Evolutionary conservation across 2,329 filamentous ascomycete genomes (phyloP).

Genomic region (Neurospora sp.): DNA sequence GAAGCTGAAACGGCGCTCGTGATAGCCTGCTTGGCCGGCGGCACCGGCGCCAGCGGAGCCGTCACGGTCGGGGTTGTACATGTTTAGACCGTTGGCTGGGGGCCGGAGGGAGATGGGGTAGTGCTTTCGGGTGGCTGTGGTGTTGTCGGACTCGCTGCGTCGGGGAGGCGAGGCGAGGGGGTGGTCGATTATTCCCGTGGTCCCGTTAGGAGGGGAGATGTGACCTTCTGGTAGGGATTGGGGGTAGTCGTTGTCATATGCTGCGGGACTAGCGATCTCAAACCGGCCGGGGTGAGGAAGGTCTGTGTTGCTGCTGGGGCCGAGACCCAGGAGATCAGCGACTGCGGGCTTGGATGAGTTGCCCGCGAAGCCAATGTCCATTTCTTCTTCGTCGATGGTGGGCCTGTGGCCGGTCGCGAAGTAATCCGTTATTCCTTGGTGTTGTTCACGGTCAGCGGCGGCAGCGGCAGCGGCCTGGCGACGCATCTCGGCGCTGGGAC

Average conservation of each 20-base stretch:
- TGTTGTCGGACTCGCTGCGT: conserved; percentile 1
- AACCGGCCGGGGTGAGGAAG: conserved; percentile 69
- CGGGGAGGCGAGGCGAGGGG: not conserved
- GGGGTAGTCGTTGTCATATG: conserved; percentile 23
- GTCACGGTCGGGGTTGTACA: conserved; percentile 22
- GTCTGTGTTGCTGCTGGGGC: conserved; percentile 50
- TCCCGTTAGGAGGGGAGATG: not conserved
- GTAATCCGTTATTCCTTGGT: conserved; percentile 1
- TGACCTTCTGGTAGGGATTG: not conserved
- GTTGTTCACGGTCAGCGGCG: conserved; percentile 20
- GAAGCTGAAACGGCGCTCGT: conserved; percentile 45
- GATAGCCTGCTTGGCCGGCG: conserved; percentile 29
- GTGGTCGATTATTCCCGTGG: not conserved
- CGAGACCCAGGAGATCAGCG: conserved; percentile 66
- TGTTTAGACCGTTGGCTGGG: conserved; percentile 15
- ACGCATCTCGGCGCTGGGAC: conserved; percentile 74
- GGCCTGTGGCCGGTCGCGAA: not conserved
- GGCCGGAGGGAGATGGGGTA: conserved; percentile 12
- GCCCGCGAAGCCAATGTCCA: conserved; percentile 70
- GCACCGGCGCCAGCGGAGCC: conserved; percentile 9
- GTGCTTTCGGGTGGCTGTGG: conserved; percentile 12
- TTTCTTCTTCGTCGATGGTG: conserved; percentile 57
- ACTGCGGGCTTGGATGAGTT: conserved; percentile 38
- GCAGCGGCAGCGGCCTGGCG: conserved; percentile 48
- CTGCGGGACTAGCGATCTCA: conserved; percentile 44